A percentile compares a stretch with the other conserved stretches of the same genome.
Evolutionary conservation across 306 rosid species (phyloP).

Genomic region (Styphnolobium japonicum): DNA sequence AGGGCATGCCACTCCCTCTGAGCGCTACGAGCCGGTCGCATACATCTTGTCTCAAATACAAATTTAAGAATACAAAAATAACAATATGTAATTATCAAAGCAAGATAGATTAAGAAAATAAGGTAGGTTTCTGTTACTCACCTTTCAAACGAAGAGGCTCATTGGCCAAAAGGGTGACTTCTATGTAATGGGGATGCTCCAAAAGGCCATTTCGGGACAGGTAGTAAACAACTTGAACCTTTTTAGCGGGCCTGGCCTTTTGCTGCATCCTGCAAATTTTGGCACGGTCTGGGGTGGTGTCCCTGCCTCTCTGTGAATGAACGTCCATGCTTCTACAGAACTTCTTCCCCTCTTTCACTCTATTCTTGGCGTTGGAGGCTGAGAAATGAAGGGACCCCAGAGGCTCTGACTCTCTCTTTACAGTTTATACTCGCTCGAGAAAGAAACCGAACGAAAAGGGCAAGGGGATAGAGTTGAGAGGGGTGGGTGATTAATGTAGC

Average conservation of each 20-base stretch:
- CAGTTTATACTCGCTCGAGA: background rate
- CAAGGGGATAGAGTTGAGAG: background rate
- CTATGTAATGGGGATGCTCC: slow-evolving; percentile 89
- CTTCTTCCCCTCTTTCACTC: background rate
- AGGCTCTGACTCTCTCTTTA: background rate
- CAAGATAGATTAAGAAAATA: background rate
- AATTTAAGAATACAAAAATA: background rate
- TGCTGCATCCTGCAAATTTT: slow-evolving; percentile 46
- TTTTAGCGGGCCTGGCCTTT: slow-evolving; percentile 44
- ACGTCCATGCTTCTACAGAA: background rate
- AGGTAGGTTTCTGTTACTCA: background rate
- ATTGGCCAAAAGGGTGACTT: slow-evolving; percentile 55
- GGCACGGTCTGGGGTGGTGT: slow-evolving; percentile 60
- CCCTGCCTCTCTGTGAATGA: slow-evolving; percentile 49
- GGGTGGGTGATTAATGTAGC: slow-evolving; percentile 10
- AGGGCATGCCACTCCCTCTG: slow-evolving; percentile 84
- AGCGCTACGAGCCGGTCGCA: slow-evolving; percentile 67
- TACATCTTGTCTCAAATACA: slow-evolving; percentile 43
- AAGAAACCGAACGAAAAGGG: background rate
- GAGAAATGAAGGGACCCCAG: background rate
- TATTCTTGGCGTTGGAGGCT: background rate
- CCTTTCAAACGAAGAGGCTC: slow-evolving; percentile 84
- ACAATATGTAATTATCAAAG: background rate
- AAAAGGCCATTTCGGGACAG: slow-evolving; percentile 80
- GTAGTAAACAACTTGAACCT: slow-evolving; percentile 79